phyloP scores from a whole-genome alignment of 2,329 filamentous ascomycete genomes.

The Ophiostoma sp. region DNA sequence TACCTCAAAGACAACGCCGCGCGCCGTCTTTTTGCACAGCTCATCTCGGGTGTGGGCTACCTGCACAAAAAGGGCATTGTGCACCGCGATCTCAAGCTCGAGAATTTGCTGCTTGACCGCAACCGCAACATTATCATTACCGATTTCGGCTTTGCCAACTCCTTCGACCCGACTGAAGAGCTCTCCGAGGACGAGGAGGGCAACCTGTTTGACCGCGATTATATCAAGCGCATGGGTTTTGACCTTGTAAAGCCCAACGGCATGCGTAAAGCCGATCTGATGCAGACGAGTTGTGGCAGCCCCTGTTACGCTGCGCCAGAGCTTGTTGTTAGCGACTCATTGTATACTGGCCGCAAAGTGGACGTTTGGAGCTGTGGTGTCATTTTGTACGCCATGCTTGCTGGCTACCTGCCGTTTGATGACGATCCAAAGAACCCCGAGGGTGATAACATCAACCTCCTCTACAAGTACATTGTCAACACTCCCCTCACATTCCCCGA shows the following conservation, averaged over 20 bases:
- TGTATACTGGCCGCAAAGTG: conserved; percentile 96
- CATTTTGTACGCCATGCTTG: conserved; percentile 97
- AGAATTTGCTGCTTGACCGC: conserved; percentile 89
- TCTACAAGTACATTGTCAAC: conserved; percentile 99
- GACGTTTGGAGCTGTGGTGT: conserved; percentile 99
- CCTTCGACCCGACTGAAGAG: conserved; percentile 84
- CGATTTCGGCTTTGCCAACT: conserved; percentile 98
- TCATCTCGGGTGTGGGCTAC: conserved; percentile 94
- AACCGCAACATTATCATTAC: conserved; percentile 99
- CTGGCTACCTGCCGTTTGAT: conserved; percentile 94
- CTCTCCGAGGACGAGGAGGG: conserved; percentile 85
- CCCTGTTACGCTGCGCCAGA: conserved; percentile 97
- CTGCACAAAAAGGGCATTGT: conserved; percentile 98
- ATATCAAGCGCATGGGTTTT: conserved; percentile 77
- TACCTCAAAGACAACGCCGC: conserved; percentile 94
- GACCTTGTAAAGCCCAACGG: conserved; percentile 73
- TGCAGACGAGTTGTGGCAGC: conserved; percentile 98
- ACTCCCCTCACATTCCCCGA: conserved; percentile 96
- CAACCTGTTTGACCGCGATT: conserved; percentile 79
- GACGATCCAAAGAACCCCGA: conserved; percentile 97
- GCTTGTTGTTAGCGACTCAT: conserved; percentile 90
- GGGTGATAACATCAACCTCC: conserved; percentile 96
- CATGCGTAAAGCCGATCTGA: conserved; percentile 80
- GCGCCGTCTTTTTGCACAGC: conserved; percentile 84
- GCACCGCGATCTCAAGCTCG: conserved; percentile 91